Conservation (phyloP, 495 filamentous ascomycete species). For the Penicillium psychrofluorescens region DNA sequence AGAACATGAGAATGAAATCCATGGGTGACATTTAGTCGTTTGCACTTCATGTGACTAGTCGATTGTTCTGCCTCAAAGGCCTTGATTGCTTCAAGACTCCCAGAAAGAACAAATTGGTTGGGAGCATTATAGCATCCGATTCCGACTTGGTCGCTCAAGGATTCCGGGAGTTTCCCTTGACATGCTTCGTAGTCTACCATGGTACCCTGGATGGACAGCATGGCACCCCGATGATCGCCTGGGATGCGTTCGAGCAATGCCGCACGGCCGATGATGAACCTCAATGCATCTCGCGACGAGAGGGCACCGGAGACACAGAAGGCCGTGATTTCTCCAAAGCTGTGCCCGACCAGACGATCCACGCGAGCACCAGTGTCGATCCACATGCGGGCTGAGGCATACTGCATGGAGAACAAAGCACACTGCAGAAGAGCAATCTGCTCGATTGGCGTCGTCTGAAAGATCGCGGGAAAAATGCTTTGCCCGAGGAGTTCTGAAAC, state of each 20-base stretch:
- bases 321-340: constrained; percentile 40
- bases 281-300: constrained; percentile 26
- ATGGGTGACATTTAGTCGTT: constrained; percentile 38
- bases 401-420: constrained; percentile 42
- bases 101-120: constrained; percentile 36
- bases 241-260: background rate
- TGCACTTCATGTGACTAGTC: constrained; percentile 17
- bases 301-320: constrained; percentile 28
- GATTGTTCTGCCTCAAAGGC: background rate
- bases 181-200: no score
- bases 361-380: constrained; percentile 30
- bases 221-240: no score
- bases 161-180: no score
- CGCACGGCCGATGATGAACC: constrained; percentile 35
- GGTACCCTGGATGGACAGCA: no score
- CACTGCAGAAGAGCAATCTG: constrained; percentile 34
- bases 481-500: constrained; percentile 19
- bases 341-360: constrained; percentile 40
- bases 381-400: constrained; percentile 38
- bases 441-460: constrained; percentile 21
- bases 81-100: constrained; percentile 26
- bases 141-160: background rate
- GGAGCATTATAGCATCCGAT: constrained; percentile 47
- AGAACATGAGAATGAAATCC: constrained; percentile 43
- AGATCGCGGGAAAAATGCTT: constrained; percentile 40